Evolutionary conservation across 306 rosid genomes (phyloP).

Genomic region (Vicia sativa): DNA sequence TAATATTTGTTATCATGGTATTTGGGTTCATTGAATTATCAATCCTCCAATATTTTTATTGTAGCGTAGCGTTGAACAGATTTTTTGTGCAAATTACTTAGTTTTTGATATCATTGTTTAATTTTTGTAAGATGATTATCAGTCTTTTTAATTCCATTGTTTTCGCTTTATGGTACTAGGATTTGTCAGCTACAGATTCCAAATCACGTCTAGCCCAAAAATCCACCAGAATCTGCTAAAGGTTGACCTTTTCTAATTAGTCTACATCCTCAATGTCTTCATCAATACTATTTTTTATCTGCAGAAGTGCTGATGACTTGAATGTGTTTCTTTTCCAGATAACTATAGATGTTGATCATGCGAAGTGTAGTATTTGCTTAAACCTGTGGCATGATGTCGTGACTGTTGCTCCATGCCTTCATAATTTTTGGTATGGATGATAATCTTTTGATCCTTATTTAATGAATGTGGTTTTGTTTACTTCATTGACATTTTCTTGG

Average conservation of each 20-base stretch:
- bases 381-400: constrained; percentile 93
- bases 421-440: constrained; percentile 77
- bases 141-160: constrained; percentile 16
- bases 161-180: constrained; percentile 47
- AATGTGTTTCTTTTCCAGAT: constrained; percentile 58
- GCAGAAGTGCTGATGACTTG: constrained; percentile 32
- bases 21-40: constrained; percentile 28
- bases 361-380: constrained; percentile 93
- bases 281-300: constrained; percentile 19
- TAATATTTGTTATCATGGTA: constrained; percentile 18
- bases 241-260: constrained; percentile 42
- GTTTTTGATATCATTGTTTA: constrained; percentile 28
- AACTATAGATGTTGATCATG: constrained; percentile 70
- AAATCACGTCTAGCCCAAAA: constrained; percentile 56
- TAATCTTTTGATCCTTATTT: constrained; percentile 11
- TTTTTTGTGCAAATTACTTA: constrained; percentile 20
- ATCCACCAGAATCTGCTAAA: constrained; percentile 53
- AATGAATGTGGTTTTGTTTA: constrained; percentile 25
- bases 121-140: constrained; percentile 30
- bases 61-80: constrained; percentile 18
- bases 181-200: constrained; percentile 64
- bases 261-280: constrained; percentile 17
- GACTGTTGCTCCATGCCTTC: constrained; percentile 89
- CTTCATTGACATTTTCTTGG: constrained; percentile 35
- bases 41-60: neutral